A percentile compares a stretch with the other conserved stretches of the same genome.
Conservation (phyloP, 2,329 filamentous ascomycete genomes). For the Pestalotiopsis fici region DNA sequence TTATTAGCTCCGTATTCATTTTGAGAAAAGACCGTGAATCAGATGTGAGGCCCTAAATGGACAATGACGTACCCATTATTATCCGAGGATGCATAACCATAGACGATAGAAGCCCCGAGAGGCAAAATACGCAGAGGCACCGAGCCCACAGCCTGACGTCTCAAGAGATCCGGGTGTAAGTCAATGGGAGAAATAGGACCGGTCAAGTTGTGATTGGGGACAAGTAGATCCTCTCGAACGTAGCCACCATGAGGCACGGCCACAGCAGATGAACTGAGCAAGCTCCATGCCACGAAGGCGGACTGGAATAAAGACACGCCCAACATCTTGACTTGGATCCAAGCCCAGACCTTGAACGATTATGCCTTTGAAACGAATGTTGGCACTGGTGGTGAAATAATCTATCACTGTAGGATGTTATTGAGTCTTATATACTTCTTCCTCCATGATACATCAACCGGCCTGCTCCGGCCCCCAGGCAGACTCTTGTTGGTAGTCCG, state of each 20-base stretch:
- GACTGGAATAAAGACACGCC: neutral
- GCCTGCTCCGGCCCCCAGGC: no score
- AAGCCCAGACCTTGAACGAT: neutral
- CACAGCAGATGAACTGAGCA: neutral
- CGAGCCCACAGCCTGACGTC: neutral
- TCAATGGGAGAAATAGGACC: neutral
- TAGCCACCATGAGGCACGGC: neutral
- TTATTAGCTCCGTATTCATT: neutral
- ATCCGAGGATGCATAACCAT: constrained; percentile 32
- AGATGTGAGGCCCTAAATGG: neutral
- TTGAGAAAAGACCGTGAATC: neutral
- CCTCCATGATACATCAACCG: no score
- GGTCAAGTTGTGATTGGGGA: neutral
- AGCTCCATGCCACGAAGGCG: neutral
- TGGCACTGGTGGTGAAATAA: no score
- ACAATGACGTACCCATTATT: constrained; percentile 34
- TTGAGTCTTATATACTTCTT: no score
- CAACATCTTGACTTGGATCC: neutral
- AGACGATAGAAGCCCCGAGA: constrained; percentile 12
- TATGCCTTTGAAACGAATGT: neutral
- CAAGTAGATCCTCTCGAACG: neutral
- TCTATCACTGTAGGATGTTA: no score
- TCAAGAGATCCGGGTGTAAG: neutral
- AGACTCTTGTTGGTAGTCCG: neutral
- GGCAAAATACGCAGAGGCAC: constrained; percentile 8